These are phyloP conservation scores for Brettanomyces bruxellensis DNA, from an alignment of 805 yeast genomes.

Conservation along the genomic window DNA sequence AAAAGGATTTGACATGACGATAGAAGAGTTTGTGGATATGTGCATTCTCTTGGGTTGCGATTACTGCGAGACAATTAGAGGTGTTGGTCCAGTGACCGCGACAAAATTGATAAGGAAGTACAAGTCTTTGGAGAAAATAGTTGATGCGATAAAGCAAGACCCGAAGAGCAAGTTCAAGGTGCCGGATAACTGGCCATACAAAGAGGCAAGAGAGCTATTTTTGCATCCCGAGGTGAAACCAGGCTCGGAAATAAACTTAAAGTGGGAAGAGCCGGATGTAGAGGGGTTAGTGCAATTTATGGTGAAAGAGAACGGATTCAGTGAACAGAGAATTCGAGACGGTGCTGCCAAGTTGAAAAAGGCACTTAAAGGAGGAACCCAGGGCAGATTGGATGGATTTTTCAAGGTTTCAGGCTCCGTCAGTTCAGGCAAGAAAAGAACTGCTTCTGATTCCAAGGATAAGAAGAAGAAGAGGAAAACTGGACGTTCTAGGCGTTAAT, in stretches of 20 bases:
- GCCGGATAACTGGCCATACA: slow-evolving; percentile 93
- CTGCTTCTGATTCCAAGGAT: slow-evolving; percentile 21
- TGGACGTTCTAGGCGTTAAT: neutral
- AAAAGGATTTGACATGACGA: slow-evolving; percentile 67
- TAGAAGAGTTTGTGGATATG: slow-evolving; percentile 73
- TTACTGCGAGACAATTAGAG: slow-evolving; percentile 90
- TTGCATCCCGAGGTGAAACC: slow-evolving; percentile 69
- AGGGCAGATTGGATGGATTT: slow-evolving; percentile 88
- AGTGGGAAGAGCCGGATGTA: slow-evolving; percentile 85
- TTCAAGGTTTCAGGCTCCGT: slow-evolving; percentile 49
- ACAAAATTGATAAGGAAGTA: slow-evolving; percentile 80
- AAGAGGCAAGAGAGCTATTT: slow-evolving; percentile 80
- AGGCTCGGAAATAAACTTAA: slow-evolving; percentile 54
- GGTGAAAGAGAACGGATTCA: slow-evolving; percentile 84
- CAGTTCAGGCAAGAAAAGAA: slow-evolving; percentile 37
- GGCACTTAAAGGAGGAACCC: slow-evolving; percentile 76
- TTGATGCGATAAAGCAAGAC: slow-evolving; percentile 50
- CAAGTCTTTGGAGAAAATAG: slow-evolving; percentile 68
- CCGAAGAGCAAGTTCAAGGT: slow-evolving; percentile 63
- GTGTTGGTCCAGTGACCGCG: slow-evolving; percentile 96
- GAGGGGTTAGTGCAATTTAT: slow-evolving; percentile 76
- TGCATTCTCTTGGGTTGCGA: slow-evolving; percentile 95
- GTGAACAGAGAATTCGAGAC: slow-evolving; percentile 80
- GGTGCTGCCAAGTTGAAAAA: slow-evolving; percentile 84
- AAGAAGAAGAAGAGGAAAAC: slow-evolving; percentile 5